Conservation (phyloP, 2,329 filamentous ascomycete genomes). For the Geosmithia flava region DNA sequence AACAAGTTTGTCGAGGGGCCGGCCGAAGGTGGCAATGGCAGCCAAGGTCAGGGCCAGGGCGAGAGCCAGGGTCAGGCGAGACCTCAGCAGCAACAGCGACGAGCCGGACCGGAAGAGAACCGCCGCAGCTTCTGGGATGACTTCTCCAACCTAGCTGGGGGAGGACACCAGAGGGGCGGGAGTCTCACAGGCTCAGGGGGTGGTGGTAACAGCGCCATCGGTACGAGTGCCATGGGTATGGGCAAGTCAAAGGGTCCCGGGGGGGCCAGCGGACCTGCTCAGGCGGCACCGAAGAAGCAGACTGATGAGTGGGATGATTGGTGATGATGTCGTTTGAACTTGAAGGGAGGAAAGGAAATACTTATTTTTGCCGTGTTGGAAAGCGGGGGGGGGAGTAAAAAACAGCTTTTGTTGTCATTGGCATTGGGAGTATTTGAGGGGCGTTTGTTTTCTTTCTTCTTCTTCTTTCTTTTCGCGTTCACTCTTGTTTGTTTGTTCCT, state of each 20-base stretch:
- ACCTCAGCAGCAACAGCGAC: conserved; percentile 31
- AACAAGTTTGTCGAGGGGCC: conserved; percentile 71
- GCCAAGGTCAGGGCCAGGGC: conserved; percentile 23
- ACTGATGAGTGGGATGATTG: conserved; percentile 55
- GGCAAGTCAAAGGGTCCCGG: conserved; percentile 23
- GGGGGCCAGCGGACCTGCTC: conserved; percentile 11
- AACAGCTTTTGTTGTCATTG: no score
- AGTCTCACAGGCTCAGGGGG: neutral
- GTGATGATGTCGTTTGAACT: no score
- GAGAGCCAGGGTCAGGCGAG: conserved; percentile 16
- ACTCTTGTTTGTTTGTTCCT: neutral
- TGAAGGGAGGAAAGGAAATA: conserved; percentile 9
- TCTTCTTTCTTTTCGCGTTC: neutral
- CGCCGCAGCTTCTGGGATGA: conserved; percentile 88
- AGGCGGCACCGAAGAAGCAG: conserved; percentile 25
- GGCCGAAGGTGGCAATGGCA: conserved; percentile 18
- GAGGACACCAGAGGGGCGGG: conserved; percentile 20
- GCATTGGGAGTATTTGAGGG: neutral
- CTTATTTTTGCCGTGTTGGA: neutral
- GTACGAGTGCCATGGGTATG: conserved; percentile 48
- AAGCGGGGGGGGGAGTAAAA: no score
- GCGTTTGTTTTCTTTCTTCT: neutral
- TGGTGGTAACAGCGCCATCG: conserved; percentile 25
- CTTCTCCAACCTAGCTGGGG: conserved; percentile 61
- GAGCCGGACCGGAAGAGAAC: conserved; percentile 42